Percentiles rank a stretch among this genome's conserved stretches.
phyloP scores from a whole-genome alignment of 805 yeast species.

The Metschnikowia kunwiensis region DNA sequence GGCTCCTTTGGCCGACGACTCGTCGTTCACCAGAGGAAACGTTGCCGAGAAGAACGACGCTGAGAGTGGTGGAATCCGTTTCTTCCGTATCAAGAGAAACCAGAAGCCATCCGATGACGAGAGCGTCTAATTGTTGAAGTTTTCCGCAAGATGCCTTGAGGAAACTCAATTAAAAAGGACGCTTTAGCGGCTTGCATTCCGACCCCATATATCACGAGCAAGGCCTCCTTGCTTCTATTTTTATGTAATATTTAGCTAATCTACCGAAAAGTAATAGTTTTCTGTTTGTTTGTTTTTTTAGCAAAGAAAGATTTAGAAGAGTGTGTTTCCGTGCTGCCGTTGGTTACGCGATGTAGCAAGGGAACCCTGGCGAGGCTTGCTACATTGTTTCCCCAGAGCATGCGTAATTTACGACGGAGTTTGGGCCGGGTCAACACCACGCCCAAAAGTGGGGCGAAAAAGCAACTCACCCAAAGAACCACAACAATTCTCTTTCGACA shows the following conservation, averaged over 20 bases:
- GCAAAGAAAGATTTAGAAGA: too few relatives aligned
- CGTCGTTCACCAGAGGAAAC: conserved; percentile 42
- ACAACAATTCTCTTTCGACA: too few relatives aligned
- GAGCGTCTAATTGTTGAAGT: conserved; percentile 30
- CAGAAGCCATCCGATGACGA: conserved; percentile 43
- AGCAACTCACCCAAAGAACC: too few relatives aligned
- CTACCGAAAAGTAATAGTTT: conserved; percentile 5
- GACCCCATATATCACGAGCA: conserved; percentile 1
- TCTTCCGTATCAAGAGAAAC: conserved; percentile 67
- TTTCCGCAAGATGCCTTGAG: too few relatives aligned
- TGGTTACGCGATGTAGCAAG: too few relatives aligned
- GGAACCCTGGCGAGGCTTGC: too few relatives aligned
- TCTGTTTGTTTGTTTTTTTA: background rate
- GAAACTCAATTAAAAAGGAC: background rate
- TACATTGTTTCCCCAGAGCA: too few relatives aligned
- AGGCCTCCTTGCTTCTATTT: background rate
- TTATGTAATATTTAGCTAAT: conserved; percentile 10
- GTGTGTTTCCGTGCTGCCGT: too few relatives aligned
- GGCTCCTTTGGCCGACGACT: conserved; percentile 35
- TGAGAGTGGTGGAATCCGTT: conserved; percentile 59
- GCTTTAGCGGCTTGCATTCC: background rate
- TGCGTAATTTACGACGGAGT: too few relatives aligned
- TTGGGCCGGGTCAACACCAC: too few relatives aligned
- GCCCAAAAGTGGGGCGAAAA: too few relatives aligned
- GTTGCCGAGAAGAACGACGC: conserved; percentile 40